phyloP scores from a whole-genome alignment of 108 stramenopile species.

The Pseudonitzschia delicatissima region DNA sequence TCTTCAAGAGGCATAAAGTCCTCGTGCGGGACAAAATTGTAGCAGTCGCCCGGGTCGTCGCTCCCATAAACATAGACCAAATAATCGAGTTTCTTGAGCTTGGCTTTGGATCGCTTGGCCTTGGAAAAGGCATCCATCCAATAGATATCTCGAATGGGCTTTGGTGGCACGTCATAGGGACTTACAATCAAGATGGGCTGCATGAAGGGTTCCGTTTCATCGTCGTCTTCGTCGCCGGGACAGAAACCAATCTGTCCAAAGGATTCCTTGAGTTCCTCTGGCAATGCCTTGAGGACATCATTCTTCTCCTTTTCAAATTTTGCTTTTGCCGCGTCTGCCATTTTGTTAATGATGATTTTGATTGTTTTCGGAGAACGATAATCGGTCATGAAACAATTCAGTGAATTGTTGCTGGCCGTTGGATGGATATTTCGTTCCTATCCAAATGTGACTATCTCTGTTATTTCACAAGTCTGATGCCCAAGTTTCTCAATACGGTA shows the following conservation, averaged over 20 bases:
- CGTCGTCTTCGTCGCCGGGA: constrained; percentile 17
- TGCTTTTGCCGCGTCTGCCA: constrained; percentile 5
- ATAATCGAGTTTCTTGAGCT: constrained; percentile 13
- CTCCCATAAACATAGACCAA: constrained; percentile 22
- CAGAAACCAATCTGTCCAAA: constrained; percentile 23
- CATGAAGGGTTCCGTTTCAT: background rate
- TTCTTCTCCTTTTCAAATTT: constrained; percentile 19
- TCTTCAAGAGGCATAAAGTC: constrained; percentile 20
- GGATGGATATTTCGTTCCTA: too few relatives aligned
- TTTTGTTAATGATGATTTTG: background rate
- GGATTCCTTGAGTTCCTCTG: constrained; percentile 8
- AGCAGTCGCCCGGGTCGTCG: constrained; percentile 18
- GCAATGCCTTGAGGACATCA: constrained; percentile 12
- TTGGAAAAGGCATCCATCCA: constrained; percentile 15
- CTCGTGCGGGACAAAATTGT: constrained; percentile 20
- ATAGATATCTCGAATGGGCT: constrained; percentile 26
- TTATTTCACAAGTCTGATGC: too few relatives aligned
- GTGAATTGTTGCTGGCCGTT: too few relatives aligned
- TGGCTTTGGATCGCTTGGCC: constrained; percentile 13
- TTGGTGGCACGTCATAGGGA: constrained; percentile 21
- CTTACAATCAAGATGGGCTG: constrained; percentile 17
- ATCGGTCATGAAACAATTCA: too few relatives aligned
- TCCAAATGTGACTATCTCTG: too few relatives aligned
- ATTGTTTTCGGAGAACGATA: background rate
- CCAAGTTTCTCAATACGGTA: too few relatives aligned